Percentiles rank a stretch among this genome's conserved stretches.
Conservation (phyloP, 2,329 filamentous ascomycete genomes). For the Botryotinia calthae region DNA sequence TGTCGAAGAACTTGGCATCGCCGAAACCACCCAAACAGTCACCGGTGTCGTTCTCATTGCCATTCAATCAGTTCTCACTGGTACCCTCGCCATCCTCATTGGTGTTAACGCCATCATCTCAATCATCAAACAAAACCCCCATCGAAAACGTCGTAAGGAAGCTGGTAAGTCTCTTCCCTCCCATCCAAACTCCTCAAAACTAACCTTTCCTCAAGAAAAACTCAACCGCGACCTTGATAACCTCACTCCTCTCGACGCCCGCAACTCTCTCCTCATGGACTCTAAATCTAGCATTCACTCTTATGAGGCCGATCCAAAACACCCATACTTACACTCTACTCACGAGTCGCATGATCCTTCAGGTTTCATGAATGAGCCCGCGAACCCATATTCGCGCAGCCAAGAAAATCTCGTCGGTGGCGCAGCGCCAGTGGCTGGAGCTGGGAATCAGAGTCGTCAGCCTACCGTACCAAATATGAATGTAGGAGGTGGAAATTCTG, state of each 20-base stretch:
- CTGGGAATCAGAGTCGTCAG: background rate
- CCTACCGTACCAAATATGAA: slow-evolving; percentile 15
- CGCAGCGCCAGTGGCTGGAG: slow-evolving; percentile 10
- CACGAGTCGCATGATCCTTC: slow-evolving; percentile 22
- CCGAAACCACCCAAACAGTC: slow-evolving; percentile 89
- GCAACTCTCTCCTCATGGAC: slow-evolving; percentile 69
- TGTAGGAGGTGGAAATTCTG: background rate
- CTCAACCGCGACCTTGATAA: slow-evolving; percentile 72
- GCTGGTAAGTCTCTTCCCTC: slow-evolving; percentile 62
- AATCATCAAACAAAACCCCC: slow-evolving; percentile 84
- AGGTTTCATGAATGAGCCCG: slow-evolving; percentile 34
- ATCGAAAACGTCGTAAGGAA: slow-evolving; percentile 84
- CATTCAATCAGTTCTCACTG: slow-evolving; percentile 84
- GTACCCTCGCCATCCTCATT: slow-evolving; percentile 80
- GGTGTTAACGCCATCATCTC: slow-evolving; percentile 82
- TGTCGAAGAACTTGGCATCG: slow-evolving; percentile 86
- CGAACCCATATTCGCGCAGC: slow-evolving; percentile 31
- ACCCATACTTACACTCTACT: slow-evolving; percentile 23
- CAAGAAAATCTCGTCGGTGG: slow-evolving; percentile 16
- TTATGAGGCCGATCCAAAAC: slow-evolving; percentile 26
- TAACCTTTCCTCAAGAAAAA: slow-evolving; percentile 59
- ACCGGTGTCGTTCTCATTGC: slow-evolving; percentile 90
- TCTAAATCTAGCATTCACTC: slow-evolving; percentile 14
- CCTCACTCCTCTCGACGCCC: slow-evolving; percentile 81
- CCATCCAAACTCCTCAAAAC: background rate